Conservation (phyloP, 306 rosid genomes). For the Pyrus pyrifolia region DNA sequence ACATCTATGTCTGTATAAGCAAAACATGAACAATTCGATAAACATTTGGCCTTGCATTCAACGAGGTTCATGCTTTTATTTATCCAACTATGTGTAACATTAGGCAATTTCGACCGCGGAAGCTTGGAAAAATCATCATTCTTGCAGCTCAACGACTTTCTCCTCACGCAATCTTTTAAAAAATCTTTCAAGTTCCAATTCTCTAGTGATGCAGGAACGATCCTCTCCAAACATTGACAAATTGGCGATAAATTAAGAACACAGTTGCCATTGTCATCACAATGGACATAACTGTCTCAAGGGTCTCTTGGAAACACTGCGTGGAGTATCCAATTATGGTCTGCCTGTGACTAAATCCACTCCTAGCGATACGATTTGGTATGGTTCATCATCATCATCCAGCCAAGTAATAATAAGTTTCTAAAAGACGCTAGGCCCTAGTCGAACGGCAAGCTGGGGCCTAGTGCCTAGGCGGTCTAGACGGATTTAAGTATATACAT, state of each 20-base stretch:
- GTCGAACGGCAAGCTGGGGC: no score
- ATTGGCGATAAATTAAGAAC: slow-evolving; percentile 2
- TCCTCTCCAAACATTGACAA: slow-evolving; percentile 42
- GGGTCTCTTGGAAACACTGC: slow-evolving; percentile 20
- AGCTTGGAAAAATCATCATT: slow-evolving; percentile 28
- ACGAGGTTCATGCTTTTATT: slow-evolving; percentile 29
- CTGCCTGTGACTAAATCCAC: slow-evolving; percentile 14
- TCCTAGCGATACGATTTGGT: not conserved
- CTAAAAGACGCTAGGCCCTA: no score
- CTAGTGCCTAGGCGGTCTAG: no score
- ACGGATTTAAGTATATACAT: no score
- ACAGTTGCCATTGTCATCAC: slow-evolving; percentile 41
- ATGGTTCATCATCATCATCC: slow-evolving; percentile 25
- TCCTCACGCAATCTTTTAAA: slow-evolving; percentile 30
- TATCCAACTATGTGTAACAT: slow-evolving; percentile 38
- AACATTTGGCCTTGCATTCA: slow-evolving; percentile 46
- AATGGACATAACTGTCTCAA: slow-evolving; percentile 23
- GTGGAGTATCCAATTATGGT: slow-evolving; percentile 24
- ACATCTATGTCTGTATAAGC: slow-evolving; percentile 56
- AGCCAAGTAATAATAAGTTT: not conserved
- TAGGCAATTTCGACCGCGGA: slow-evolving; percentile 39
- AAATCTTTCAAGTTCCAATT: slow-evolving; percentile 20
- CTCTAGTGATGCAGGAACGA: slow-evolving; percentile 14
- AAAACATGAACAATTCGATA: slow-evolving; percentile 53
- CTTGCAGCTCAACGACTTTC: slow-evolving; percentile 17